Evolutionary conservation across 345 rosid genomes (phyloP), one percentile per base, ranked within the genome.

Genomic region (Conringia planisiliqua): DNA sequence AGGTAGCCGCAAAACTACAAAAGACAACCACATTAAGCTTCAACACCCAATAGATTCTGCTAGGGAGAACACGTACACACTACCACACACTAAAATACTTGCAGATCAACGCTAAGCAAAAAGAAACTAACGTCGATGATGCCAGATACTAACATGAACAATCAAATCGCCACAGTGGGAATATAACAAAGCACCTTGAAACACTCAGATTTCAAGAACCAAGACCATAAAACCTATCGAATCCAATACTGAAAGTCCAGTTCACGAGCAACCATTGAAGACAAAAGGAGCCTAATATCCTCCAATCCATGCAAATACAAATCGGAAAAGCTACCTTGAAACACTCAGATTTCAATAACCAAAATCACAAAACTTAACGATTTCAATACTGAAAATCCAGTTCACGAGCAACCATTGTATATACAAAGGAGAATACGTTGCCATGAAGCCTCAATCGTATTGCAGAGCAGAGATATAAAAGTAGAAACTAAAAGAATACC

Each of bases 1-100:
- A 95, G 78, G 86, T 88, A 81, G 89, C 89, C 66, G 99, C 97
- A 87, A 95, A 95, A 86, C 99, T 95, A 92, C 43, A 75, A 33
- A 57, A 46, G 12, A 61, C 7, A 62, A 48, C 12, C 26, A 32
- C 69, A 9, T 16, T 39, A 47, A 70, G 24, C 29, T 27, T 76
- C 33, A 55, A 44, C 11, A 76, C 40, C 61, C n/a, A 54, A 62
- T 62, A 44, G 14, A 33, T 51, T 63, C 43, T 43, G 4, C 59
- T 12, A n/a, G 12, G 17, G 22, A 58, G 17, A 55, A 14, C 3
- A 57, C 1, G 2, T 64, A 30, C 36, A 32, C 59, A 48, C 55
- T 51, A 32, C 33, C 71, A 70, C 24, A 54, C 48, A 63, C 42
- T 51, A 56, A 52, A 44, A 46, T 22, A 43, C 36, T 55, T 10